These are phyloP conservation scores for Pseudogymnoascus sp. DNA, from an alignment of 2,329 filamentous ascomycete species.

Conservation along the genomic window DNA sequence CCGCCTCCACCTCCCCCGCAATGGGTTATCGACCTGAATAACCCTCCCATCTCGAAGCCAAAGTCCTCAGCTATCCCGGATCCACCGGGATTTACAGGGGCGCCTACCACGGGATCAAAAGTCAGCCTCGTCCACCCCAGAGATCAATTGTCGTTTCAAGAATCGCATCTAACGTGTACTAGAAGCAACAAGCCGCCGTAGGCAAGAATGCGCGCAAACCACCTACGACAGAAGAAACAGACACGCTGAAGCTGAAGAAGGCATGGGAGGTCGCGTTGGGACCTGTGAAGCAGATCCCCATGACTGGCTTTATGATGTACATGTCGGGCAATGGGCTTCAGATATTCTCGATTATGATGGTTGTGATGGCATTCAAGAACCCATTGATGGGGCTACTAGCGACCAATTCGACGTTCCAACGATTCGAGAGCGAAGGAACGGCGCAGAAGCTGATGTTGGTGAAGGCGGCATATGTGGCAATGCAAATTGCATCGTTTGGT, in stretches of 20 bases:
- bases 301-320: constrained; percentile 99
- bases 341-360: constrained; percentile 99
- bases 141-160: not conserved
- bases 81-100: constrained; percentile 69
- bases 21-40: constrained; percentile 78
- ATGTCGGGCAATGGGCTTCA: constrained; percentile 98
- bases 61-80: constrained; percentile 66
- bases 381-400: constrained; percentile 75
- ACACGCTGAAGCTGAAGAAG: constrained; percentile 94
- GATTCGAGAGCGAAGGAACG: constrained; percentile 78
- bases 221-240: constrained; percentile 76
- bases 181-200: constrained; percentile 32
- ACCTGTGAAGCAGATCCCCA: constrained; percentile 87
- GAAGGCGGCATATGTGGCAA: constrained; percentile 79
- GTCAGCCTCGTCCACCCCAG: constrained; percentile 30
- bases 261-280: constrained; percentile 95
- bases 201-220: constrained; percentile 48
- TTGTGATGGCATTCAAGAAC: constrained; percentile 97
- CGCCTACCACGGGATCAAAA: constrained; percentile 43
- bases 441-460: constrained; percentile 65
- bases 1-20: constrained; percentile 48
- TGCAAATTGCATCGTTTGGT: constrained; percentile 75
- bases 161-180: constrained; percentile 14
- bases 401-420: constrained; percentile 82
- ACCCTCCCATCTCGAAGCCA: constrained; percentile 55